Base-by-base conservation (phyloP, 192 early-diverging fungal species). In the Umbelopsis vinacea region DNA sequence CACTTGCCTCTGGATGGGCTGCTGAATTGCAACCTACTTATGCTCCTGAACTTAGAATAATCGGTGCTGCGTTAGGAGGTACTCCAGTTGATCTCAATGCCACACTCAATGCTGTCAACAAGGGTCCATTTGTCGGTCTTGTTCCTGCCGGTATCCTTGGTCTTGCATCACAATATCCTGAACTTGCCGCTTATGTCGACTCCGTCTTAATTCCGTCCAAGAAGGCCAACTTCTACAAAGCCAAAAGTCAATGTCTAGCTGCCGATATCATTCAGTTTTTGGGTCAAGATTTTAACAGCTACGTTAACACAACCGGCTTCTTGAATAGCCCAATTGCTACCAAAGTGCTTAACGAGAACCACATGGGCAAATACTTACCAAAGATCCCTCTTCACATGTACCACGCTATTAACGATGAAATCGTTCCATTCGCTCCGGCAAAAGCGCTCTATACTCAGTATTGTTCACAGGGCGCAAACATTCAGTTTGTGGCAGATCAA, bases 31-130 rank as follows among this genome's bases (percentile, higher is more conserved):
- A 71, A 46, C 70, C 70, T n/a, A 46, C 46, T 1, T 71, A 71
- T 60, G 70, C 70, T 26, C 70, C 70, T 4, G 70, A 71, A 12
- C 54, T 71, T 0, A 53, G 29, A 21, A 54, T 71, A 15, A 54
- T 71, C 22, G 70, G 70, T 71, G 70, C 70, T 26, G 70, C 70
- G 24, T 29, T 71, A 2, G 70, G 70, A 10, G 70, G 70, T 6
- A 71, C 70, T 19, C 70, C 70, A 45, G 70, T 57, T 8, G 54
- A 71, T 57, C 70, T 71, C 2, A 71, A 71, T 40, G 70, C 70
- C 0, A 71, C 70, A 19, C 43, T 71, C 2, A 54, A 55, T 57
- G 70, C 50, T 23, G 70, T 71, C 14, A 71, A 55, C 23, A 70
- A 70, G 17, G 47, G 48, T 19, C 46, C 26, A 38, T 70, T 70